Base-by-base conservation (phyloP, 768 basidiomycete species). In the Xanthoconium stramineum region DNA sequence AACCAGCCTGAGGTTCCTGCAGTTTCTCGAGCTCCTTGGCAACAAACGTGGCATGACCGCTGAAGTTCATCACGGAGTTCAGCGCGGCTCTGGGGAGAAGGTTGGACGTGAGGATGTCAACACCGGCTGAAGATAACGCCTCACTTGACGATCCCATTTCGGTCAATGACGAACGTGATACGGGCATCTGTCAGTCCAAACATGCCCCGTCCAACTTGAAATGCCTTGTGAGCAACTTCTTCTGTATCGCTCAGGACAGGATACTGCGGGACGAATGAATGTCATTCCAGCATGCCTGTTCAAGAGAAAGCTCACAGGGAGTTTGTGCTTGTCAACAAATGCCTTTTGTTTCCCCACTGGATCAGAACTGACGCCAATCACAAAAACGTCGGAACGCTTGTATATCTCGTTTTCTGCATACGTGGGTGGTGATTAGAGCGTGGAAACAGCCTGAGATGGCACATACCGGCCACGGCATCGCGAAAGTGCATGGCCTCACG, bases 401-500 rank as follows among this genome's bases (percentile, higher is more conserved):
- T 88, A 93, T 28, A 76, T 75, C 64, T 84, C 78, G 56, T 84
- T 83, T 62, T 84, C 88, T 88, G 36, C 24, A 54, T 36, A n/a
- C 36, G 36, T 3, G 30, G 12, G 29, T 9, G 10, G 32, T 37
- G 43, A 55, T 53, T 12, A 33, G 39, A 37, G 17, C 12, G 13
- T 17, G 55, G 39, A 15, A 47, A 58, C 44, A 35, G 19, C 45
- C 38, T 19, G 49, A 47, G 45, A 52, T 6, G 24, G 30, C 5
- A 67, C 80, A 53, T 55, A 88, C 88, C 82, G 36, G 75, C 80
- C 42, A 89, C 72, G 4, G 89, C 89, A 74, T 94, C 88, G 28
- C 91, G 82, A 71, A 94, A 92, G 50, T 84, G 78, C 63, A 90
- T 92, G 2, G 87, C 91, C 69, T 94, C 85, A 64, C 80, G 85